These are phyloP conservation scores for Onygena corvina DNA, from an alignment of 2,329 filamentous ascomycete genomes.

Conservation along the genomic window DNA sequence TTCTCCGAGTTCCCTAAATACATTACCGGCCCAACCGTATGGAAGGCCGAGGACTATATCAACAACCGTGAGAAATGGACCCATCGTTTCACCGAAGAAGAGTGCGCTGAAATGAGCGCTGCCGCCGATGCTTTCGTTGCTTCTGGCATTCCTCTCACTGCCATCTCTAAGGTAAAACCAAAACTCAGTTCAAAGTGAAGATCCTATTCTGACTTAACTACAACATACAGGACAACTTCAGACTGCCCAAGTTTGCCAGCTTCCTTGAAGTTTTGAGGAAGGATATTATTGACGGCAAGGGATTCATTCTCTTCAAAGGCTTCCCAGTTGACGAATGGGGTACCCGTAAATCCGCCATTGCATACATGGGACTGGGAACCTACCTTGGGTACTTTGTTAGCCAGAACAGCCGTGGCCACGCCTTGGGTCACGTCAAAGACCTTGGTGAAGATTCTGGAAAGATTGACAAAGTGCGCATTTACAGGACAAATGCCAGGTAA, in stretches of 20 bases:
- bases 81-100: constrained; percentile 53
- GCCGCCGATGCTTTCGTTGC: constrained; percentile 59
- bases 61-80: constrained; percentile 58
- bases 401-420: constrained; percentile 74
- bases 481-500: constrained; percentile 65
- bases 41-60: constrained; percentile 54
- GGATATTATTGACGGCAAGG: constrained; percentile 69
- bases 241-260: constrained; percentile 44
- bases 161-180: constrained; percentile 47
- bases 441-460: constrained; percentile 67
- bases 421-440: constrained; percentile 82
- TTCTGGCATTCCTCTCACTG: constrained; percentile 54
- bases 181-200: not conserved
- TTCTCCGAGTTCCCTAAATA: constrained; percentile 59
- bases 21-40: constrained; percentile 61
- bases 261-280: constrained; percentile 47
- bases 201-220: constrained; percentile 1
- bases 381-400: constrained; percentile 80
- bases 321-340: constrained; percentile 69
- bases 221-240: constrained; percentile 44
- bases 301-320: constrained; percentile 80
- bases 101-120: constrained; percentile 54
- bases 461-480: constrained; percentile 81
- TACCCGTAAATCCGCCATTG: constrained; percentile 65
- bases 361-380: constrained; percentile 81